Percentiles rank a stretch among this genome's conserved stretches.
These are phyloP conservation scores for Dictyostelium intermedium DNA, from an alignment of 78 protist species.

Conservation along the genomic window DNA sequence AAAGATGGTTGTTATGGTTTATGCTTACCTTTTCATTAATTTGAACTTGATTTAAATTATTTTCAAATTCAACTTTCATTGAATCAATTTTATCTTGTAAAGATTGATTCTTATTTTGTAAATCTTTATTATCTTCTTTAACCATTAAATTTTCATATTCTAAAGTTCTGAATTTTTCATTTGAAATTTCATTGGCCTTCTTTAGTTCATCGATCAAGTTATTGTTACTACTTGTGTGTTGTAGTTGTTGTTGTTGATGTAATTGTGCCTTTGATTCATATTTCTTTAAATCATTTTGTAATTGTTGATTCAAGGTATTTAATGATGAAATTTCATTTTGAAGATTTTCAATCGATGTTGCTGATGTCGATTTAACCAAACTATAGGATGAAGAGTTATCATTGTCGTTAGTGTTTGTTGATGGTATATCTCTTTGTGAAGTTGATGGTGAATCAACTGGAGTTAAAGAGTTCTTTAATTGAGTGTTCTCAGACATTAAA, in stretches of 20 bases:
- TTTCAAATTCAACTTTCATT: conserved; percentile 46
- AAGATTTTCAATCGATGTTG: conserved; percentile 7
- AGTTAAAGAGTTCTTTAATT: neutral
- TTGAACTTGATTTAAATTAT: conserved; percentile 32
- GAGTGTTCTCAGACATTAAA: conserved; percentile 12
- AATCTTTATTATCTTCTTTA: conserved; percentile 28
- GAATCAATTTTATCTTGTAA: neutral
- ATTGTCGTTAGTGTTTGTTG: neutral
- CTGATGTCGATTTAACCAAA: neutral
- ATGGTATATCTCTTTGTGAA: neutral
- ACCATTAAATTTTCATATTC: conserved; percentile 20
- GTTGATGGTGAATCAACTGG: conserved; percentile 40
- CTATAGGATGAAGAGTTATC: neutral
- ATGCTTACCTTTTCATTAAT: conserved; percentile 37
- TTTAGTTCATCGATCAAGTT: conserved; percentile 31
- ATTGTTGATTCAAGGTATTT: conserved; percentile 20
- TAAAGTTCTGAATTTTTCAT: conserved; percentile 7
- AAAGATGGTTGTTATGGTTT: neutral
- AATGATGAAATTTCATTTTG: conserved; percentile 31
- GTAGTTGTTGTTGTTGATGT: neutral
- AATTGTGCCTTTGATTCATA: neutral
- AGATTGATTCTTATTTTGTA: neutral
- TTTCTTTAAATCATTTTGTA: conserved; percentile 27
- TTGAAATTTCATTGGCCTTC: conserved; percentile 29
- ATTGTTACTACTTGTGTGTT: neutral